Evolutionary conservation across 108 stramenopile genomes (phyloP).

Genomic region (Fistulifera pelliculosa): DNA sequence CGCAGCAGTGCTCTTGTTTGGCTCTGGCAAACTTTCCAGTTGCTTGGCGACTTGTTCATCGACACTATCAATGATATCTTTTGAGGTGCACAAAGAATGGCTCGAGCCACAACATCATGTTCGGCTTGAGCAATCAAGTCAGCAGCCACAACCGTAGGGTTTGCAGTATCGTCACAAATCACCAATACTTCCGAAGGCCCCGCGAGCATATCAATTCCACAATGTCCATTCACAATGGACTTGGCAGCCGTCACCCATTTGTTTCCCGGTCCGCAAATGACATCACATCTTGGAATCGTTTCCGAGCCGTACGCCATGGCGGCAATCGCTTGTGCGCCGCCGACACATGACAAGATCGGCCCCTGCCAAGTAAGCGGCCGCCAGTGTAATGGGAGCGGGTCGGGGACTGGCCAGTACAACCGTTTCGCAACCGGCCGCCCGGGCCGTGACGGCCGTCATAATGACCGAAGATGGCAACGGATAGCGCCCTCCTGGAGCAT

Average conservation of each 20-base stretch:
- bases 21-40: conserved; percentile 76
- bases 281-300: conserved; percentile 78
- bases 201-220: conserved; percentile 99
- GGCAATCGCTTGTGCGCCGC: conserved; percentile 95
- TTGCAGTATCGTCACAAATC: conserved; percentile 89
- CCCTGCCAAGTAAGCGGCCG: conserved; percentile 83
- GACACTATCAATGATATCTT: conserved; percentile 51
- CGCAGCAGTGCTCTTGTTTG: conserved; percentile 75
- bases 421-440: conserved; percentile 87
- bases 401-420: conserved; percentile 90
- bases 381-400: conserved; percentile 88
- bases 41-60: conserved; percentile 64
- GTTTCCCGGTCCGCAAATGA: conserved; percentile 98
- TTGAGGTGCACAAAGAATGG: conserved; percentile 78
- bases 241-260: conserved; percentile 99
- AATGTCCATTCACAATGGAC: conserved; percentile 82
- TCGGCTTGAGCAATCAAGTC: conserved; percentile 99
- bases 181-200: conserved; percentile 97
- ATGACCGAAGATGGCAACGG: conserved; percentile 95
- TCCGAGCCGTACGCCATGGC: conserved; percentile 87
- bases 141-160: conserved; percentile 89
- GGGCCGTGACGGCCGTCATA: conserved; percentile 97
- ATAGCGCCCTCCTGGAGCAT: conserved; percentile 98
- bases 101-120: conserved; percentile 96
- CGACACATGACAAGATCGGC: conserved; percentile 87